These are phyloP conservation scores for Xerocomus brunneocitrinus DNA, from an alignment of 768 basidiomycete species.

Conservation along the genomic window DNA sequence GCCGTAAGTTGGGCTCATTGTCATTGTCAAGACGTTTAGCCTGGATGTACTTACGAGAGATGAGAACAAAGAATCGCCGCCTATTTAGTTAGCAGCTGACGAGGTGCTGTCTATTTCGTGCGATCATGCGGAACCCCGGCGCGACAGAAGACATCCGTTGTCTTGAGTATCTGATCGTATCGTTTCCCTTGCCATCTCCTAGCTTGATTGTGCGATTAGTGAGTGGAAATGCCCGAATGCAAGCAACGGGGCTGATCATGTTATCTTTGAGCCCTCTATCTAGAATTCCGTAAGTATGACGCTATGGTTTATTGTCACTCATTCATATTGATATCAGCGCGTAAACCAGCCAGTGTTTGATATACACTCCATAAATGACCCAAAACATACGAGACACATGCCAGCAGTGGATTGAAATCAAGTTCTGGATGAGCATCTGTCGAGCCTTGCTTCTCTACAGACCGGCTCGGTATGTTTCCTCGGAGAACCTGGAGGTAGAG, in stretches of 20 bases:
- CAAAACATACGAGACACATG: constrained; percentile 7
- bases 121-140: constrained; percentile 6
- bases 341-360: background rate
- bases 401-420: background rate
- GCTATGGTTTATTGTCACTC: constrained; percentile 8
- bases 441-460: background rate
- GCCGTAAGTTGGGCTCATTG: constrained; percentile 9
- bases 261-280: background rate
- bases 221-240: constrained; percentile 1
- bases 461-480: constrained; percentile 9
- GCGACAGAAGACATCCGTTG: background rate
- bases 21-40: constrained; percentile 1
- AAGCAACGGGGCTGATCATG: background rate
- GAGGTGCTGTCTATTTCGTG: constrained; percentile 1
- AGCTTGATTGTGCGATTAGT: constrained; percentile 3
- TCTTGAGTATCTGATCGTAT: constrained; percentile 5
- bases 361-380: background rate
- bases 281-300: constrained; percentile 1
- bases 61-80: constrained; percentile 10
- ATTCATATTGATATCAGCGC: constrained; percentile 9
- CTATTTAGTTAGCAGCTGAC: constrained; percentile 7
- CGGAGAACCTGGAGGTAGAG: constrained; percentile 12
- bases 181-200: background rate
- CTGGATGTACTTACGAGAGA: constrained; percentile 1
- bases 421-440: background rate